Conservation (phyloP, 1,284 basidiomycete genomes). For the Prillingera fragicola region DNA sequence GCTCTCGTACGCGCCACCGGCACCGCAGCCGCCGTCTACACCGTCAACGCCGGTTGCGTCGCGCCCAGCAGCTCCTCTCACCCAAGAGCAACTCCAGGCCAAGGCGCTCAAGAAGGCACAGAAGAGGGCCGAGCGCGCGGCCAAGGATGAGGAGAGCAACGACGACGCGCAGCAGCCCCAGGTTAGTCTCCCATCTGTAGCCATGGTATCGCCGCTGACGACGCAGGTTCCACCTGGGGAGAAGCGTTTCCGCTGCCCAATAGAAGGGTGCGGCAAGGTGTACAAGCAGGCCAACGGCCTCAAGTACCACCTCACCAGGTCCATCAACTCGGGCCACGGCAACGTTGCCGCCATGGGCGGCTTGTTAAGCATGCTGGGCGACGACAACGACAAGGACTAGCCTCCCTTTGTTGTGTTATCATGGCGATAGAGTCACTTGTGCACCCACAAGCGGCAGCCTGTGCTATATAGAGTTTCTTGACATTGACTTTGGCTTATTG, state of each 20-base stretch:
- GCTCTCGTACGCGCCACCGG: conserved; percentile 38
- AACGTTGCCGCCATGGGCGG: conserved; percentile 42
- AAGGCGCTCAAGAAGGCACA: conserved; percentile 36
- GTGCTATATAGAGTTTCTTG: no score
- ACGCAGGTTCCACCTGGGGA: conserved; percentile 39
- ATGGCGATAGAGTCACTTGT: neutral
- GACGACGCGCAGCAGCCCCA: no score
- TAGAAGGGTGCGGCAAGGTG: conserved; percentile 57
- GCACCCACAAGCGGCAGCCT: neutral
- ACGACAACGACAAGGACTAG: conserved; percentile 4
- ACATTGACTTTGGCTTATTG: no score
- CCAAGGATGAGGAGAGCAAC: conserved; percentile 32
- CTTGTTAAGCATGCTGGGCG: conserved; percentile 25
- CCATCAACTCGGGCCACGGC: conserved; percentile 45
- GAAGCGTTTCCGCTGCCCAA: conserved; percentile 56
- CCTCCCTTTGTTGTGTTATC: neutral
- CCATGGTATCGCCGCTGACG: no score
- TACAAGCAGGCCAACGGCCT: conserved; percentile 55
- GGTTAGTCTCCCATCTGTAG: no score
- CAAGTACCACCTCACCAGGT: conserved; percentile 47
- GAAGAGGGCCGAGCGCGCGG: conserved; percentile 35
- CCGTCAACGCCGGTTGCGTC: neutral
- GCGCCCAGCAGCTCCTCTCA: conserved; percentile 11
- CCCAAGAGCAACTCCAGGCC: conserved; percentile 35
- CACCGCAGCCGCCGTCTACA: conserved; percentile 5